A percentile compares a stretch with the other conserved stretches of the same genome.
Evolutionary conservation across 257 asterid genomes (phyloP).

Genomic region (Capsicum chinense): DNA sequence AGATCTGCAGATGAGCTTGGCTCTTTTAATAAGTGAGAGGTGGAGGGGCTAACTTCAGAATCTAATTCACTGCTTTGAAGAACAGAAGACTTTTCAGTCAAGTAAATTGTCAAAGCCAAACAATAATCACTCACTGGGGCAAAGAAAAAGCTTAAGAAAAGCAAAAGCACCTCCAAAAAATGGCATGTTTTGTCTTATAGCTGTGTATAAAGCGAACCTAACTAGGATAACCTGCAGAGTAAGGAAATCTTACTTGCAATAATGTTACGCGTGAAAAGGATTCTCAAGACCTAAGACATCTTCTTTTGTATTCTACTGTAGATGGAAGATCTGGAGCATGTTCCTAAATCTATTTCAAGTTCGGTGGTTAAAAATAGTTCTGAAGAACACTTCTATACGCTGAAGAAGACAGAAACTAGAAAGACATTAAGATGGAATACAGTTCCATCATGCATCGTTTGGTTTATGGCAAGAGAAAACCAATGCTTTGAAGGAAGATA

Average conservation of each 20-base stretch:
- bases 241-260: neutral
- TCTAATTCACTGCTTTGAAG: neutral
- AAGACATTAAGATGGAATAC: neutral
- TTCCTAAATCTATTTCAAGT: neutral
- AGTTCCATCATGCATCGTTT: neutral
- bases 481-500: neutral
- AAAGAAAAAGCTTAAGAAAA: neutral
- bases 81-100: neutral
- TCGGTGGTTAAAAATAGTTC: neutral
- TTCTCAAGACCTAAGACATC: constrained; percentile 25
- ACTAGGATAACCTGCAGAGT: neutral
- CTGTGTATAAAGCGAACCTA: neutral
- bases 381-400: neutral
- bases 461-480: neutral
- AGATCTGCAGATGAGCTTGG: neutral
- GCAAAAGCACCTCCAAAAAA: neutral
- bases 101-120: neutral
- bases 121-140: neutral
- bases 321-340: neutral
- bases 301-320: neutral
- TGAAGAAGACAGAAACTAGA: constrained; percentile 17
- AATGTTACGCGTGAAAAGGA: neutral
- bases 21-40: neutral
- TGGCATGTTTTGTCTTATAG: neutral
- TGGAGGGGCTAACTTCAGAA: neutral